A percentile compares a stretch with the other conserved stretches of the same genome.
These are phyloP conservation scores for Pythium rishiriense DNA, from an alignment of 352 stramenopile species.

Conservation along the genomic window DNA sequence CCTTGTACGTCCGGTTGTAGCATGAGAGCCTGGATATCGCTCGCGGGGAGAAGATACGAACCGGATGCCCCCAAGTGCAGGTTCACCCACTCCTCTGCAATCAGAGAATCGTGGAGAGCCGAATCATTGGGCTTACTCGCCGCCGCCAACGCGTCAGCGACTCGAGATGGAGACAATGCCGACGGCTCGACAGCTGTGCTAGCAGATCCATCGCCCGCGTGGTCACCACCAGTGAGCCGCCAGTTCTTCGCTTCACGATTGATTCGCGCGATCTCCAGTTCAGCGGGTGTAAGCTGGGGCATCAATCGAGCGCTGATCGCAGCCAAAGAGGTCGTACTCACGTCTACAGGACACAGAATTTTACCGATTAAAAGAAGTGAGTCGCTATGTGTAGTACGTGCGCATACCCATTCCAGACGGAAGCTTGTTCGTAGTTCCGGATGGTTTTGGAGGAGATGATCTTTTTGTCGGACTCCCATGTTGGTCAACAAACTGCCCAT, in stretches of 20 bases:
- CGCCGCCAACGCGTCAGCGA: neutral
- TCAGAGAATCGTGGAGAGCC: constrained; percentile 59
- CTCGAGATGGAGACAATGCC: neutral
- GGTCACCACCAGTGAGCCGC: neutral
- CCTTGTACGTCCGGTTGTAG: constrained; percentile 29
- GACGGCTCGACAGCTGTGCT: neutral
- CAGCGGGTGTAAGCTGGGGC: constrained; percentile 48
- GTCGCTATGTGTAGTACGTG: too few species aligned
- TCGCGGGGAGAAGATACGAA: constrained; percentile 49
- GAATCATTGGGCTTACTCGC: constrained; percentile 25
- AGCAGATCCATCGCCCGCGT: neutral
- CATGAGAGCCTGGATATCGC: constrained; percentile 46
- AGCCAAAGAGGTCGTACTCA: constrained; percentile 35
- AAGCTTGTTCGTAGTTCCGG: constrained; percentile 1
- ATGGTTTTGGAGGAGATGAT: constrained; percentile 16
- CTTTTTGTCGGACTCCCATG: constrained; percentile 1
- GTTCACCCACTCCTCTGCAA: constrained; percentile 84
- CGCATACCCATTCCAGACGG: constrained; percentile 18
- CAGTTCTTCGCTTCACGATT: constrained; percentile 44
- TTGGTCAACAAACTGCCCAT: neutral
- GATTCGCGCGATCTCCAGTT: constrained; percentile 74
- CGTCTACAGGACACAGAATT: constrained; percentile 7
- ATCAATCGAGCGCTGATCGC: constrained; percentile 65
- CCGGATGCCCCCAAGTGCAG: constrained; percentile 60
- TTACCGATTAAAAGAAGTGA: neutral